Base-by-base conservation (phyloP, 345 rosid species). In the Boechera retrofracta region DNA sequence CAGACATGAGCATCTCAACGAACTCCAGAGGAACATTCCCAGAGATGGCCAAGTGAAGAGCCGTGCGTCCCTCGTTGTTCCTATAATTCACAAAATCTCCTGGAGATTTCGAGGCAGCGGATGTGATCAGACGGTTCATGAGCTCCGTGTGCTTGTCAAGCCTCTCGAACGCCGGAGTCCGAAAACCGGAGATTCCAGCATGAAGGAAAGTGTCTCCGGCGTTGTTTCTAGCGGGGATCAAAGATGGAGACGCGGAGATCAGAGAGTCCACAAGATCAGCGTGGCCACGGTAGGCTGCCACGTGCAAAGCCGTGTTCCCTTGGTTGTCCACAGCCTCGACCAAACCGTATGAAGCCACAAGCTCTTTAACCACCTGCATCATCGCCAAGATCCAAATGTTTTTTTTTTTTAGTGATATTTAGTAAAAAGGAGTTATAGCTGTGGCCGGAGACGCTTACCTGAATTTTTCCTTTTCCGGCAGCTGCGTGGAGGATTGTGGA, bases 401-500 rank as follows among this genome's bases (percentile, higher is more conserved):
- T 16, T 16, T 16, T 16, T n/a, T 16, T 16, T 16, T 16, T 16
- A 16, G 16, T 16, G 16, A 16, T 16, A 16, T 16, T 16, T 16
- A 16, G 16, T 16, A 16, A 16, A 16, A 16, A 16, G 16, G 16
- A 16, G 16, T 16, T 16, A 16, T 16, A 16, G 16, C 16, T 16
- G 16, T 16, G 16, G 16, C 16, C 16, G 16, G 16, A 58, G 59
- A 49, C 18, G 5, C 85, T 76, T 62, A 91, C 97, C 87, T 87
- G 89, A 79, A 89, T 85, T 69, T 83, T 86, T 52, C 98, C 98
- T 87, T 82, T 85, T 55, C 89, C 89, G 71, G 98, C 92, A 2
- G 97, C 97, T n/a, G 97, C 89, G 77, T 94, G 98, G 69, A 94
- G 86, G 73, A 91, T 67, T 9, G 98, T 87, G 57, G 98, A 90